Evolutionary conservation across 2,329 filamentous ascomycete species (phyloP).

Genomic region (Scolecobasidium constrictum): DNA sequence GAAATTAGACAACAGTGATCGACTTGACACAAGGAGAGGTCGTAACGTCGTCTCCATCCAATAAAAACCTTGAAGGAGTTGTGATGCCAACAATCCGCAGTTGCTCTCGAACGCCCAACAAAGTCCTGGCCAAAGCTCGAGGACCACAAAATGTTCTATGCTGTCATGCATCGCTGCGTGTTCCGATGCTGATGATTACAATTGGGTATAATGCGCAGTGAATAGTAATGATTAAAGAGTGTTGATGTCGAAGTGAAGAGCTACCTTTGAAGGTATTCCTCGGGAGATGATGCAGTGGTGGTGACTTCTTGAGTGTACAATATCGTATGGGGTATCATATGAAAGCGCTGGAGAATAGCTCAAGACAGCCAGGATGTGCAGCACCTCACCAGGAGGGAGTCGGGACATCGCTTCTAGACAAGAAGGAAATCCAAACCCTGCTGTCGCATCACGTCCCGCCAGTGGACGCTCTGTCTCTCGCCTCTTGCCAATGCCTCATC

Average conservation of each 20-base stretch:
- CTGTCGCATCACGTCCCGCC: constrained; percentile 86
- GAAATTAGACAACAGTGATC: neutral
- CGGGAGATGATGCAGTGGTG: neutral
- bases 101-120: neutral
- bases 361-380: constrained; percentile 13
- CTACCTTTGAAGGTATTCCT: too few species aligned
- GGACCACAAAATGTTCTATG: neutral
- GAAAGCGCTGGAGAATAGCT: constrained; percentile 3
- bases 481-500: constrained; percentile 47
- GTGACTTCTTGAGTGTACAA: neutral
- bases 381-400: constrained; percentile 8
- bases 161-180: neutral
- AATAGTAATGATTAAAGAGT: constrained; percentile 1
- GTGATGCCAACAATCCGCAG: neutral
- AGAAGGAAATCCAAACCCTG: constrained; percentile 90
- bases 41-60: neutral
- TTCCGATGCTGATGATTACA: neutral
- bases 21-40: neutral
- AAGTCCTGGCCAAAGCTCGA: neutral
- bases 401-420: constrained; percentile 44
- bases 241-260: neutral
- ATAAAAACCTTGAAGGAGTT: too few species aligned
- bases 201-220: neutral
- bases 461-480: constrained; percentile 64
- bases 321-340: too few species aligned